Evolutionary conservation across 169 alveolate genomes (phyloP), one percentile per base, ranked within the genome.

Genomic region (Eimeria nieschulzi): DNA sequence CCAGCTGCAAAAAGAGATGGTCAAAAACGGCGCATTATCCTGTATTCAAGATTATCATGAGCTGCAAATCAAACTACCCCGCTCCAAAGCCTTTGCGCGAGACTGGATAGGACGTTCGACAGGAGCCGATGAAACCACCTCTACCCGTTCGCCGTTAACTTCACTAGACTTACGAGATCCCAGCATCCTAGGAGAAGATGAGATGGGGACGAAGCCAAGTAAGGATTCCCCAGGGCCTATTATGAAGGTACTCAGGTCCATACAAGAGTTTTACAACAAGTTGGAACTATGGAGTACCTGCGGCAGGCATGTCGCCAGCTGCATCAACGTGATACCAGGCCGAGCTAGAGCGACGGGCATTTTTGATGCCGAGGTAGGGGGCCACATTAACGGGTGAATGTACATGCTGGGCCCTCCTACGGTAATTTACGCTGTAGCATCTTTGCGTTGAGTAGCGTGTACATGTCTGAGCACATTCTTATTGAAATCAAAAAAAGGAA

Each of bases 341-440:
- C 15, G 21, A 21, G 75, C 39, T 25, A 12, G n/a, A 12, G 23
- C 2, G 1, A 17, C 21, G 15, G 75, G 75, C 39, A 66, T 17
- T 12, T 66, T 66, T 25, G 21, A n/a, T 66, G 75, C 75, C 13
- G 75, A 66, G 75, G 75, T n/a, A 66, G 21, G 75, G 46, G 46
- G 46, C 46, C 46, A 33, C 46, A 33, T 3, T 33, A 33, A 33
- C 46, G 46, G 46, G 46, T 33, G 46, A 33, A 33, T 33, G 46
- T 33, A 33, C 46, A 33, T 33, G 46, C 46, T 33, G 46, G 46
- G 46, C 46, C 46, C 46, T 33, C 3, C 3, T 33, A 33, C 46
- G 46, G 3, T 33, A 33, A 3, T 33, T 33, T 33, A 33, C 46
- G 46, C 46, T 33, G 46, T 33, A 33, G 46, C 46, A 33, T 33